Evolutionary conservation across 768 basidiomycete species (phyloP), one percentile per base, ranked within the genome.

Genomic region (Dictyophora rubrovolvata): DNA sequence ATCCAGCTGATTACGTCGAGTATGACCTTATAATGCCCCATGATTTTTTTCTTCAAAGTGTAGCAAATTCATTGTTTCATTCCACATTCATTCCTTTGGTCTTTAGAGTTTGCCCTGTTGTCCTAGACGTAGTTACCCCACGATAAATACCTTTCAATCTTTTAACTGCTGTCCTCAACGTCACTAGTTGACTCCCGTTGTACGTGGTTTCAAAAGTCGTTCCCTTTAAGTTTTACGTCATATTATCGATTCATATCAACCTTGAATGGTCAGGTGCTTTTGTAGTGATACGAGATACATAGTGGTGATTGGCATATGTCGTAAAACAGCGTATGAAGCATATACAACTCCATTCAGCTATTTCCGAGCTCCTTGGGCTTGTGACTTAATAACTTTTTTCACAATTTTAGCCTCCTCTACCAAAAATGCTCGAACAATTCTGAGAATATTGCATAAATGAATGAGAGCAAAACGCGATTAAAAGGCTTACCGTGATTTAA

Each of bases 331-430:
- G 28, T 21, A 7, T 36, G 20, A 52, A 28, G 28, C 28, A 28
- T 28, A 28, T 28, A 7, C 7, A 28, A 28, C 28, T 28, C 7
- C 28, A 28, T 3, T 28, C 28, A 28, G 7, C 42, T 63, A 65
- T 61, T 63, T 63, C 57, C 60, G 56, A 37, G 34, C 42, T 14
- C 70, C 57, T 65, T 73, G 79, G 72, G 82, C 76, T 74, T 90
- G 91, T 70, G 87, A 86, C 80, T 96, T 96, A 81, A 97, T 93
- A 66, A 98, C 95, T 77, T 84, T 87, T 86, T 99, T 99, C 71
- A 99, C 96, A 68, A 99, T 98, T 81, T 98, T 98, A 49, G 96
- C 96, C 79, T 99, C 96, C 80, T 98, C 96, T 46, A 99, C 90
- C 61, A 99, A 77, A 86, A 99, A 99, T 63, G 96, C 93, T 61